Evolutionary conservation across 2,329 filamentous ascomycete genomes (phyloP).

Genomic region (Karstenula rhodostoma): DNA sequence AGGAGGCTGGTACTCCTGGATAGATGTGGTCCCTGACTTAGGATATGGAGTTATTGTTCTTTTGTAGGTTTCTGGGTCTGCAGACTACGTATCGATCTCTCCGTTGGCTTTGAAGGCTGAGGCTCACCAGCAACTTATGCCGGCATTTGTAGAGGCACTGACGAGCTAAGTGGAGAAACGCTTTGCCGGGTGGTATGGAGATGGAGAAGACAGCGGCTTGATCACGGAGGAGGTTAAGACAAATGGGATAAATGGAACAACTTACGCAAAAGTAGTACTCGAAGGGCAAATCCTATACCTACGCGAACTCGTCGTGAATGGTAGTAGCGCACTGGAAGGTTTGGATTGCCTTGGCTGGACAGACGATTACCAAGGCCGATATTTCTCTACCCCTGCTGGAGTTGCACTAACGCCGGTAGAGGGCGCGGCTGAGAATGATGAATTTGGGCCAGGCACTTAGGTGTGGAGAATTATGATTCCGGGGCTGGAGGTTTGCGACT

Average conservation of each 20-base stretch:
- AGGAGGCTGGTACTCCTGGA: conserved; percentile 43
- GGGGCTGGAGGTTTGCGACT: conserved; percentile 37
- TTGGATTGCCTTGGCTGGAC: conserved; percentile 40
- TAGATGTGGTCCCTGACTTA: conserved; percentile 40
- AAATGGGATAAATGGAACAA: conserved; percentile 17
- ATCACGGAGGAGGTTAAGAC: conserved; percentile 26
- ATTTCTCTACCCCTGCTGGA: conserved; percentile 34
- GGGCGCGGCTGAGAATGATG: conserved; percentile 29
- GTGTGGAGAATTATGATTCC: conserved; percentile 39
- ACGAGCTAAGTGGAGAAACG: conserved; percentile 19
- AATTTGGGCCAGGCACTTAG: conserved; percentile 36
- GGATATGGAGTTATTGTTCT: conserved; percentile 42
- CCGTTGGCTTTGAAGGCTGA: conserved; percentile 25
- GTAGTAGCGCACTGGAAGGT: conserved; percentile 37
- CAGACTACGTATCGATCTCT: conserved; percentile 26
- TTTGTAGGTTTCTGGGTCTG: conserved; percentile 26
- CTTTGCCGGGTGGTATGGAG: conserved; percentile 35
- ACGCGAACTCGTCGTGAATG: conserved; percentile 37
- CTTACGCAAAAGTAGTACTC: conserved; percentile 35
- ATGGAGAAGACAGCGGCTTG: conserved; percentile 29
- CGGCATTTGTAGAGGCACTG: conserved; percentile 36
- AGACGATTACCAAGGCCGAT: conserved; percentile 21
- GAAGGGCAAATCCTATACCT: conserved; percentile 38
- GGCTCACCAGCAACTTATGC: conserved; percentile 35
- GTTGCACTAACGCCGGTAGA: conserved; percentile 38